Evolutionary conservation across 805 yeast species (phyloP).

Genomic region (Candida jianshihensis): DNA sequence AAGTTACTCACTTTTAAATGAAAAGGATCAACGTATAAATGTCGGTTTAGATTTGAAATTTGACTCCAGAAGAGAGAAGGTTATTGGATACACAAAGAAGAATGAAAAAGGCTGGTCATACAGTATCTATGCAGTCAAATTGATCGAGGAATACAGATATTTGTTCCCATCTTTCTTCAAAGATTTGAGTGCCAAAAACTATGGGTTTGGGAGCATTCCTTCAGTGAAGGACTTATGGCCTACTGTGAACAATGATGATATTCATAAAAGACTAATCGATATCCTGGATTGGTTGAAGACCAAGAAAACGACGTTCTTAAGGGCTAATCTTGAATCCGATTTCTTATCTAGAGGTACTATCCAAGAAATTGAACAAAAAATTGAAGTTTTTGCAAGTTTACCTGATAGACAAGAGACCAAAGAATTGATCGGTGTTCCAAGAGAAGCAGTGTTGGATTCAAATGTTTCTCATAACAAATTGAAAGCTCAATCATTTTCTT

Average conservation of each 20-base stretch:
- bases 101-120: conserved; percentile 71
- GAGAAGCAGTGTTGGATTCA: conserved; percentile 75
- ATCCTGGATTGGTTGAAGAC: conserved; percentile 38
- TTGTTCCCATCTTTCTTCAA: conserved; percentile 58
- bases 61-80: conserved; percentile 74
- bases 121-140: conserved; percentile 63
- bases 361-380: conserved; percentile 56
- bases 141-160: conserved; percentile 53
- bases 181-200: conserved; percentile 25
- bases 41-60: conserved; percentile 82
- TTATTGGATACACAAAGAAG: conserved; percentile 77
- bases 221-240: conserved; percentile 27
- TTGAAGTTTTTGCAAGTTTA: conserved; percentile 37
- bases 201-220: conserved; percentile 23
- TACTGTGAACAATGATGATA: conserved; percentile 24
- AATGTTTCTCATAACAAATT: conserved; percentile 62
- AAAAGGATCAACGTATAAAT: conserved; percentile 46
- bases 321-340: conserved; percentile 73
- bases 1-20: conserved; percentile 52
- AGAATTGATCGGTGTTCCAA: conserved; percentile 76
- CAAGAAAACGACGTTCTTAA: conserved; percentile 47
- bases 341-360: conserved; percentile 63
- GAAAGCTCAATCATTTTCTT: conserved; percentile 64
- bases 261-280: conserved; percentile 22
- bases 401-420: conserved; percentile 42